These are phyloP conservation scores for Tetracladium maxilliforme DNA, from an alignment of 2,329 filamentous ascomycete genomes.

Conservation along the genomic window DNA sequence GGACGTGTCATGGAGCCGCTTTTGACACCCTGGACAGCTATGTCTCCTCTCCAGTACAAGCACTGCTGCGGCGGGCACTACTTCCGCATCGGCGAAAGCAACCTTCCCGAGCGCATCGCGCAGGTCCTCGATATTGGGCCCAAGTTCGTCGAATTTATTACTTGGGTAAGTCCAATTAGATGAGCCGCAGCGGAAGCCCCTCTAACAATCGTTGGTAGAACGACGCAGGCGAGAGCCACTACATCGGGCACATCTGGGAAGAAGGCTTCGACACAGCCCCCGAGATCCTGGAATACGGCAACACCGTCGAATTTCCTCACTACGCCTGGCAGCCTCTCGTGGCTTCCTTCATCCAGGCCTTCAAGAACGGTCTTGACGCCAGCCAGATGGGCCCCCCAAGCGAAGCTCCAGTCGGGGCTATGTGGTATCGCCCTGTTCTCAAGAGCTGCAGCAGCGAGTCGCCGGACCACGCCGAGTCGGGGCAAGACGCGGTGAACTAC, in stretches of 20 bases:
- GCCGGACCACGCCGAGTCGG: slow-evolving; percentile 11
- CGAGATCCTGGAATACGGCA: too few species aligned
- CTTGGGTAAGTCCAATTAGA: too few species aligned
- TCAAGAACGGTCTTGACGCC: slow-evolving; percentile 10
- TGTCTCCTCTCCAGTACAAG: slow-evolving; percentile 22
- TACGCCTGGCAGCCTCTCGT: slow-evolving; percentile 18
- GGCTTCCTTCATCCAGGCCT: slow-evolving; percentile 18
- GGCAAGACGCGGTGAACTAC: slow-evolving; percentile 13
- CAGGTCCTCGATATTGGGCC: slow-evolving; percentile 17
- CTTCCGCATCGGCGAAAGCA: slow-evolving; percentile 20
- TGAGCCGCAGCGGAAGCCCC: too few species aligned
- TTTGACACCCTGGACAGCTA: too few species aligned
- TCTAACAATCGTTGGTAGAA: too few species aligned
- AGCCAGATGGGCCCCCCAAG: slow-evolving; percentile 3
- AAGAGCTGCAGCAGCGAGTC: slow-evolving; percentile 7
- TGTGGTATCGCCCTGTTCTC: slow-evolving; percentile 15
- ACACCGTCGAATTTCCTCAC: slow-evolving; percentile 7
- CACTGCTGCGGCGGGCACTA: slow-evolving; percentile 15
- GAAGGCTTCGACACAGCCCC: too few species aligned
- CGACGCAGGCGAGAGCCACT: slow-evolving; percentile 21
- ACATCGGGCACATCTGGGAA: slow-evolving; percentile 24
- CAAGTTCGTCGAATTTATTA: slow-evolving; percentile 21
- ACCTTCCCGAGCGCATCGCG: slow-evolving; percentile 15
- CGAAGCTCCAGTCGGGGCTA: slow-evolving; percentile 11
- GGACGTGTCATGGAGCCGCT: too few species aligned